A percentile compares a stretch with the other conserved stretches of the same genome.
Evolutionary conservation across 352 stramenopile species (phyloP).

Genomic region (Phytophthora fragariaefolia): DNA sequence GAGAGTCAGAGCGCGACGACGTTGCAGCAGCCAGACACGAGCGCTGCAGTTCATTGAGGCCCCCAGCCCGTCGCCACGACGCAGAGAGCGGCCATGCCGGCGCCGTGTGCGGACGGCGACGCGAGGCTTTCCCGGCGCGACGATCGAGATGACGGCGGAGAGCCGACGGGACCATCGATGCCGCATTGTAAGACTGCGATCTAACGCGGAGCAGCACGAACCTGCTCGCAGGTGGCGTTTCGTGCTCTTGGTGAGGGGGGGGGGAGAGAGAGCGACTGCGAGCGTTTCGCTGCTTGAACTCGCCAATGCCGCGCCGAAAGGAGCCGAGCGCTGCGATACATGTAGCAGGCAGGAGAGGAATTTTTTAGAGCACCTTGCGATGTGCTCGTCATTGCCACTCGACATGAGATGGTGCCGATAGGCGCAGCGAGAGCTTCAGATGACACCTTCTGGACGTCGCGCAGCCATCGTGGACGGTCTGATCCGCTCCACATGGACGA

Average conservation of each 20-base stretch:
- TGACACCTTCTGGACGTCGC: constrained; percentile 15
- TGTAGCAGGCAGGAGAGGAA: neutral
- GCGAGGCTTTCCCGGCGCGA: neutral
- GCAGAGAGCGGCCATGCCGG: neutral
- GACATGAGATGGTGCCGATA: constrained; percentile 29
- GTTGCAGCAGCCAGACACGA: neutral
- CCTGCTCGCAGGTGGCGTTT: too few relatives aligned
- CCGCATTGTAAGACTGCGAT: neutral
- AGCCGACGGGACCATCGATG: neutral
- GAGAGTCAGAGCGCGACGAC: neutral
- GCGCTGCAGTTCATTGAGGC: neutral
- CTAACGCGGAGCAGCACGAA: too few relatives aligned
- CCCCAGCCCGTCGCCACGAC: neutral
- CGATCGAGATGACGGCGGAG: neutral
- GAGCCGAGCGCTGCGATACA: too few relatives aligned
- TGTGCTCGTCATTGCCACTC: constrained; percentile 8
- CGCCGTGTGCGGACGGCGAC: neutral
- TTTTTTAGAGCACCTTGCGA: constrained; percentile 13
- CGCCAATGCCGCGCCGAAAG: neutral
- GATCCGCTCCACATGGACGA: neutral
- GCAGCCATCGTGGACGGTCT: constrained; percentile 5
- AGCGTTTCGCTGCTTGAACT: neutral
- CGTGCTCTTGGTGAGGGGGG: neutral
- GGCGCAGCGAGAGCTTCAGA: neutral
- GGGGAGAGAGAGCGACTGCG: too few relatives aligned